phyloP scores from a whole-genome alignment of 192 early-diverging fungal species.

The Cladochytrium replicatum region DNA sequence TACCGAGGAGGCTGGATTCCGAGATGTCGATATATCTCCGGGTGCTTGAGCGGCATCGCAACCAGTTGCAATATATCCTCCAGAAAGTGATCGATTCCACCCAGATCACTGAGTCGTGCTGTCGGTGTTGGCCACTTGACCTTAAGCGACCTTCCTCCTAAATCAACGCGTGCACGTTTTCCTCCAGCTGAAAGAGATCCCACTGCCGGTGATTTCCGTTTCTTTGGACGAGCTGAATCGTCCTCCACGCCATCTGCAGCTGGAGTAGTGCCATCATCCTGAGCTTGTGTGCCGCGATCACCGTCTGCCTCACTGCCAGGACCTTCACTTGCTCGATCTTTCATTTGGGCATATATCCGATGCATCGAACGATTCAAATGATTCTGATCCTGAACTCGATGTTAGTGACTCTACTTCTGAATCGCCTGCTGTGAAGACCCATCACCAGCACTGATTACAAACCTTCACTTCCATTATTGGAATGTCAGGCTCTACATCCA shows the following conservation, averaged over 20 bases:
- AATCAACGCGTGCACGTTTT: too few species aligned
- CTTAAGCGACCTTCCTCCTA: too few species aligned
- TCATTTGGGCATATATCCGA: not conserved
- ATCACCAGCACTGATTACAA: not conserved
- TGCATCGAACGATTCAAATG: not conserved
- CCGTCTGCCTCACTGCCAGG: not conserved
- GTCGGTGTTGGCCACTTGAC: conserved; percentile 49
- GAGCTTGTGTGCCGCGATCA: not conserved
- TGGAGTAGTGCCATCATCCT: not conserved
- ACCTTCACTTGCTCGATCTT: not conserved
- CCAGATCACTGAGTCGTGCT: conserved; percentile 64
- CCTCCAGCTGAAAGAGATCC: too few species aligned
- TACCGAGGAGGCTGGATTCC: conserved; percentile 79
- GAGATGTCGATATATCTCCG: conserved; percentile 83
- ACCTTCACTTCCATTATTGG: conserved; percentile 30
- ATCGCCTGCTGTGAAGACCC: not conserved
- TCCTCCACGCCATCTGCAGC: not conserved
- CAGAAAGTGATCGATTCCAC: conserved; percentile 75
- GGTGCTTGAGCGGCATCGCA: conserved; percentile 86
- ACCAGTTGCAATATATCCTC: conserved; percentile 81
- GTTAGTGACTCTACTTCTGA: not conserved
- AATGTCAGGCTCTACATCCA: conserved; percentile 13
- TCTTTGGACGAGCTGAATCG: not conserved
- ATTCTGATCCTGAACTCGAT: not conserved
- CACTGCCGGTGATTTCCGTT: conserved; percentile 3